Conservation (phyloP, 139 green algal species). For the Parachlorella kessleri region DNA sequence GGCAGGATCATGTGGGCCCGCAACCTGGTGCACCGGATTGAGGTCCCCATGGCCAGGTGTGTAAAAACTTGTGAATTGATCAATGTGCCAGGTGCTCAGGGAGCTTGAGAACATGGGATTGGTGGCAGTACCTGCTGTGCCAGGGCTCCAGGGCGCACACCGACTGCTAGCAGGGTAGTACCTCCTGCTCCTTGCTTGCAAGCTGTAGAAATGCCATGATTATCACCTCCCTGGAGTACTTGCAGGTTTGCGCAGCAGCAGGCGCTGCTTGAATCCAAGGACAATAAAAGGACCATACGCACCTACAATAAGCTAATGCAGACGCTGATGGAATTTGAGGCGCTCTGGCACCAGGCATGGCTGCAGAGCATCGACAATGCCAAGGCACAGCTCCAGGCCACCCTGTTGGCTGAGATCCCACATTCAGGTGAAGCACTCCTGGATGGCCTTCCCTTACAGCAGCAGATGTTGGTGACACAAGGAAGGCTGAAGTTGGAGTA, state of each 20-base stretch:
- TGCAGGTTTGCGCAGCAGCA: conserved; percentile 80
- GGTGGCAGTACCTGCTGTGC: too few species aligned
- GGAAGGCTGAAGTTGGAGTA: too few species aligned
- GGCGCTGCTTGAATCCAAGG: conserved; percentile 84
- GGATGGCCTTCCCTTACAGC: too few species aligned
- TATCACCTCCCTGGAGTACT: not conserved
- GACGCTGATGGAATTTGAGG: conserved; percentile 94
- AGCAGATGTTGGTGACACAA: too few species aligned
- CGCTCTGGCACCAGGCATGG: conserved; percentile 82
- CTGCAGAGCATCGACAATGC: conserved; percentile 57
- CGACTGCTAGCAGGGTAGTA: too few species aligned
- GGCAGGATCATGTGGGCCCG: conserved; percentile 92
- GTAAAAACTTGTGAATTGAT: too few species aligned
- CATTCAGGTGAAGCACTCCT: conserved; percentile 61
- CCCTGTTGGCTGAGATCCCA: conserved; percentile 86
- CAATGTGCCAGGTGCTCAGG: too few species aligned
- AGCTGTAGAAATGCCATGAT: not conserved
- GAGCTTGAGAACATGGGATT: too few species aligned
- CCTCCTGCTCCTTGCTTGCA: too few species aligned
- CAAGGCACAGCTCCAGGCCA: conserved; percentile 78
- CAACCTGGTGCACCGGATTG: conserved; percentile 90
- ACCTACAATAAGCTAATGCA: conserved; percentile 88
- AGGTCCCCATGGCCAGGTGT: conserved; percentile 86
- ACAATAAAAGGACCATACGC: conserved; percentile 86
- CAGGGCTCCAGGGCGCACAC: too few species aligned